These are phyloP conservation scores for Ramichloridium luteum DNA, from an alignment of 2,329 filamentous ascomycete genomes.

Conservation along the genomic window DNA sequence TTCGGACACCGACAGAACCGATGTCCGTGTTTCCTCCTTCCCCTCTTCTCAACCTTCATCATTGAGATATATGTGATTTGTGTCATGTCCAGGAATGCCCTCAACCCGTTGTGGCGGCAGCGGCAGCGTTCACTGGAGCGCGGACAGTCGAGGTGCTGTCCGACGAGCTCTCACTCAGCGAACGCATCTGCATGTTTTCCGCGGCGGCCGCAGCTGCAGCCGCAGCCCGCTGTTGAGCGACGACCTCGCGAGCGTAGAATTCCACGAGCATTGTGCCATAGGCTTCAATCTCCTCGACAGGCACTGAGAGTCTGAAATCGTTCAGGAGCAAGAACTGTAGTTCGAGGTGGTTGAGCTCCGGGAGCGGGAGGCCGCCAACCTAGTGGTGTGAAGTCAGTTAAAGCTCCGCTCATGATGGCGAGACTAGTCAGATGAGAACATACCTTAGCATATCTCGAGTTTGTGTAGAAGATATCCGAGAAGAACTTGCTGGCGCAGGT, in stretches of 20 bases:
- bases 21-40: too few species aligned
- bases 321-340: conserved; percentile 91
- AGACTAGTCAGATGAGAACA: conserved; percentile 17
- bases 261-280: conserved; percentile 98
- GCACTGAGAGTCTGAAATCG: conserved; percentile 85
- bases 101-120: too few species aligned
- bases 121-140: too few species aligned
- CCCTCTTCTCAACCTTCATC: not conserved
- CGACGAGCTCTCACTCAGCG: conserved; percentile 21
- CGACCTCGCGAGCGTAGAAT: conserved; percentile 87
- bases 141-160: conserved; percentile 22
- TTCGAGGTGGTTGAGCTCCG: conserved; percentile 90
- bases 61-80: conserved; percentile 2
- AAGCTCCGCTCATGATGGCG: not conserved
- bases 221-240: conserved; percentile 50
- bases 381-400: conserved; percentile 28
- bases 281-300: conserved; percentile 88
- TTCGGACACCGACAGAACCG: too few species aligned
- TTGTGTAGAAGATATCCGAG: conserved; percentile 97
- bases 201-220: too few species aligned
- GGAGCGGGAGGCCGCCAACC: conserved; percentile 86
- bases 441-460: conserved; percentile 98
- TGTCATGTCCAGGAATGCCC: conserved; percentile 2
- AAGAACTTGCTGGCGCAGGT: conserved; percentile 99
- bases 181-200: conserved; percentile 18